Evolutionary conservation across 2,329 filamentous ascomycete genomes (phyloP), one percentile per base, ranked within the genome.

Genomic region (Dichotomopilus funicola): DNA sequence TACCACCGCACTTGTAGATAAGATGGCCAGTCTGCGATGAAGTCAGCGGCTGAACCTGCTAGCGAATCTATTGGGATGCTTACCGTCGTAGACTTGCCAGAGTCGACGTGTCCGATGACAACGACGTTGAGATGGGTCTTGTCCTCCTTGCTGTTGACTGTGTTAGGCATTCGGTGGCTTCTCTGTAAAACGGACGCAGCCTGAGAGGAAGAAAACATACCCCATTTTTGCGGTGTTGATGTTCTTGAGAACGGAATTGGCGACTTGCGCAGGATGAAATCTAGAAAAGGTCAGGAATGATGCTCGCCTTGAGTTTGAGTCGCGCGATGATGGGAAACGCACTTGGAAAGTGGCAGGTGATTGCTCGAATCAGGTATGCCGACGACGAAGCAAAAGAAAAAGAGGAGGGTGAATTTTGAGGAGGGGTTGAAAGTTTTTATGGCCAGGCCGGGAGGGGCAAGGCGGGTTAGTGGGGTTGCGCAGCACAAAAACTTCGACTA

Each of bases 1-100:
- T 99, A 90, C 94, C 94, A 88, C 94, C 94, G 85, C 94, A 97
- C 88, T 99, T 92, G 91, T 97, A 97, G 89, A 99, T 97, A 86
- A 99, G 87, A 83, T 92, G 86, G 78, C 86, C 85, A 70, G 78
- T 88, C 75, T 76, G 68, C 70, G 66, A 67, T 54, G 59, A 37
- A 59, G 56, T 52, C 4, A 38, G 12, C 7, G 47, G 34, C 12
- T 9, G 44, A 5, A 62, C 56, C 49, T 54, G 33, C 31, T 52
- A 36, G 10, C 64, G 43, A 9, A 35, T 12, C 34, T 10, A 27
- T 4, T 34, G 5, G 42, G 43, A 44, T 60, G 73, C 85, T 88
- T 86, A 90, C 89, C 78, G 91, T 96, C 77, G 91, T 96, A 70
- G 91, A 96, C 87, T 96, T 96, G 82, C 91, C 92, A 78, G 91